Evolutionary conservation across 2,329 filamentous ascomycete genomes (phyloP), one percentile per base, ranked within the genome.

Genomic region (Epichloe sp.): DNA sequence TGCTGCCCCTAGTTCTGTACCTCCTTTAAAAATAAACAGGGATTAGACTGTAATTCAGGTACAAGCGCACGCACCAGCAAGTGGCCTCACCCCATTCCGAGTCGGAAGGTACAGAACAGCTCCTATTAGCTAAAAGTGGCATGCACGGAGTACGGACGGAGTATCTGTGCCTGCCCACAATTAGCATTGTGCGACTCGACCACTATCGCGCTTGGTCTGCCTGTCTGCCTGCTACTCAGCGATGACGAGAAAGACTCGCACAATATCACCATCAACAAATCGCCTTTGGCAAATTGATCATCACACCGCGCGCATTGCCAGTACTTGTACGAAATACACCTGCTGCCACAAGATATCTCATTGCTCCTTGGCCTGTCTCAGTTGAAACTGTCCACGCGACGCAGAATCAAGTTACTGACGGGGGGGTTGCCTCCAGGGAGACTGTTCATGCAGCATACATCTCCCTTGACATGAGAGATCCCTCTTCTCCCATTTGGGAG

Each of bases 51-150:
- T 15, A 41, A 21, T 23, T 47, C 50, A 48, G 50, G 50, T 45
- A 48, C 50, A 48, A 38, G 40, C 50, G 45, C 26, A 48, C 37
- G 38, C 45, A 45, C 45, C 50, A 48, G 41, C 50, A 35, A 41
- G 40, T 26, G 31, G 45, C 45, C 23, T 41, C 50, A 52, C 45
- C 40, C 40, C 34, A 51, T 47, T 35, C 21, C 35, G 35, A 26
- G 23, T 26, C 23, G 23, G 23, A 26, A 26, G 23, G 23, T 26
- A 15, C 12, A 36, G 35, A 15, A 8, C 26, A 26, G 7, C 26
- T 26, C 7, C 26, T 26, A 26, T 26, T 26, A 26, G 26, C 26
- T 26, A 26, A 26, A 26, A 26, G 26, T 26, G 26, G 26, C 26
- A 26, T 26, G 23, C 6, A 6, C 23, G 23, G 5, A 21, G 21